Evolutionary conservation across 768 basidiomycete species (phyloP), one percentile per base, ranked within the genome.

Genomic region (Boletus pseudo-olivaceus): DNA sequence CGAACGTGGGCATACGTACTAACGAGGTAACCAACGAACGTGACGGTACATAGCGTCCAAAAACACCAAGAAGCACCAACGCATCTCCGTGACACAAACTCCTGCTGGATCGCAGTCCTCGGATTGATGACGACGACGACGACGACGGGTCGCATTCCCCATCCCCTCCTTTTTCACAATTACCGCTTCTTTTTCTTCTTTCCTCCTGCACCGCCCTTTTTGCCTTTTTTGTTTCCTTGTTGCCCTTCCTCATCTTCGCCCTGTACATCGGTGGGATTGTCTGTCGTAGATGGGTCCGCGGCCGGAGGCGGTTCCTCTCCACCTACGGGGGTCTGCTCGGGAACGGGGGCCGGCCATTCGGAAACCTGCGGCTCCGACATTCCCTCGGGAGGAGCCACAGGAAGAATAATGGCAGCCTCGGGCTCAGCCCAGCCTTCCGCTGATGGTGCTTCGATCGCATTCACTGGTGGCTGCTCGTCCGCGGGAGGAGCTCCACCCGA

Each of bases 111-210:
- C 58, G 40, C 53, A 61, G 49, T 47, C 26, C 46, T 32, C 27
- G 47, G 46, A 50, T 7, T 1, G 26, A 27, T 15, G 26, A 27
- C 26, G 42, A 27, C 17, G 45, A 47, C 30, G 26, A 35, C 12
- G 48, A 37, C 17, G 37, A 38, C 37, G n/a, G 5, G 26, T 10
- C 12, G 7, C 33, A 42, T 40, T 44, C 35, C 38, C 9, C 40
- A 34, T 14, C 19, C 5, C 35, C 47, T 38, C 52, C 20, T 47
- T 14, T 23, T 26, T 7, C 48, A 6, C 37, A 40, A 5, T 48
- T 42, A 43, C 45, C 47, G 39, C 37, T 59, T 66, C 55, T 58
- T 60, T 6, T 62, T 64, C 48, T 59, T 58, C 37, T 53, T 56
- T 6, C 1, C 47, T 1, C 20, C 52, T 0, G 5, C 44, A 4